Evolutionary conservation across 164 flowering plant species (phyloP), one percentile per base, ranked within the genome.

Genomic region (Paratinospora sagittata): DNA sequence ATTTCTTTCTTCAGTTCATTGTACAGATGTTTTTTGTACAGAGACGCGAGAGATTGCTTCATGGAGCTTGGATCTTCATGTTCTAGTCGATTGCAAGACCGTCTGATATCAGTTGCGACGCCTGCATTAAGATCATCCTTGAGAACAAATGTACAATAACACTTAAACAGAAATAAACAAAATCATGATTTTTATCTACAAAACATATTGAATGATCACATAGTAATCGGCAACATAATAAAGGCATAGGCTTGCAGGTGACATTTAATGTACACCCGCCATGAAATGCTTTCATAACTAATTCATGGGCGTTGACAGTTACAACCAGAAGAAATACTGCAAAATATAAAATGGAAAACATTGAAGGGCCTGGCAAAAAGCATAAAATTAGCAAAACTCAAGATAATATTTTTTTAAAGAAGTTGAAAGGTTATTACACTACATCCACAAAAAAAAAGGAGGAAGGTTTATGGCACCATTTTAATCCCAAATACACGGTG

Each of bases 21-120:
- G 70, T 85, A 72, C 3, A 88, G 63, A 74, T 81, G 82, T 84
- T 82, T 87, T 63, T 74, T 89, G 79, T 86, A 93, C 0, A 89
- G 85, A 8, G 82, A 80, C 24, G 90, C 74, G 19, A 93, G 73
- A 58, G 66, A 74, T 45, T 88, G 89, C 74, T 86, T 91, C 10
- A 70, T 81, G 49, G 85, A 78, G 72, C 75, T 84, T 70, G 84
- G 85, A 69, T 85, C 91, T 9, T 88, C 87, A 34, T 76, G 72
- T 13, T 85, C 89, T 41, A 71, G 52, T 77, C 79, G 83, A 11
- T 77, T 77, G 47, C 76, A 68, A 66, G 49, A 63, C 6, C 82
- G 82, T 7, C 58, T 82, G 17, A 43, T 55, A 63, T 85, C 88
- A 41, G 87, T 80, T 11, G 75, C 74, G n/a, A 88, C 80, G 19